Base-by-base conservation (phyloP, 352 stramenopile genomes). In the Phytopythium oedochilum region DNA sequence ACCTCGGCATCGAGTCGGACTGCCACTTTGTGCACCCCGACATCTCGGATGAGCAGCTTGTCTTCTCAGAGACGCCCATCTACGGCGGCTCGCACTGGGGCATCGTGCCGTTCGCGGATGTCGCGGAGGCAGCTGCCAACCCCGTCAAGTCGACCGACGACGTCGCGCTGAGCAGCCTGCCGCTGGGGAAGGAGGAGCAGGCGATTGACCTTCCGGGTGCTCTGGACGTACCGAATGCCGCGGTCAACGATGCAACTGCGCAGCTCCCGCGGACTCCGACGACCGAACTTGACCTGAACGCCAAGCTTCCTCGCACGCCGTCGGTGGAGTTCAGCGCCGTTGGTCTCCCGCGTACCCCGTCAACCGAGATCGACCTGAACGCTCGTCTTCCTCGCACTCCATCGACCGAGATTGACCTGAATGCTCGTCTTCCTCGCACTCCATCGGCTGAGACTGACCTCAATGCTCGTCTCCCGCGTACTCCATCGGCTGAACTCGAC, bases 121-220 rank as follows among this genome's bases (percentile, higher is more conserved):
- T 66, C 22, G 73, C 87, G 25, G 31, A 5, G 34, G 94, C 97
- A 36, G 55, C 58, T 9, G 75, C 80, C 25, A 71, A 86, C 44
- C 90, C 91, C 3, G 89, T 98, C 69, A 94, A 89, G 23, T 53
- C 89, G 58, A 88, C 96, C 47, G 84, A 78, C 23, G 66, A 85
- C 40, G 69, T 88, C 10, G 65, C 72, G 22, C 74, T 78, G 50
- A 86, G 74, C 62, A 70, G 52, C 51, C 36, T 83, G 39, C 69
- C 73, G 22, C 53, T 87, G 6, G 34, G 64, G 55, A 78, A 72
- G 3, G 58, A 83, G 55, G 73, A 87, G 61, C 65, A 82, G 11
- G 62, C 56, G 1, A 56, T 70, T 35, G 61, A 73, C 29, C 26
- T 52, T 23, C 45, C 45, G 8, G 45, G 28, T 12, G 18, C 26